Conservation (phyloP, 768 basidiomycete genomes). For the Strobilomyces confusus region DNA sequence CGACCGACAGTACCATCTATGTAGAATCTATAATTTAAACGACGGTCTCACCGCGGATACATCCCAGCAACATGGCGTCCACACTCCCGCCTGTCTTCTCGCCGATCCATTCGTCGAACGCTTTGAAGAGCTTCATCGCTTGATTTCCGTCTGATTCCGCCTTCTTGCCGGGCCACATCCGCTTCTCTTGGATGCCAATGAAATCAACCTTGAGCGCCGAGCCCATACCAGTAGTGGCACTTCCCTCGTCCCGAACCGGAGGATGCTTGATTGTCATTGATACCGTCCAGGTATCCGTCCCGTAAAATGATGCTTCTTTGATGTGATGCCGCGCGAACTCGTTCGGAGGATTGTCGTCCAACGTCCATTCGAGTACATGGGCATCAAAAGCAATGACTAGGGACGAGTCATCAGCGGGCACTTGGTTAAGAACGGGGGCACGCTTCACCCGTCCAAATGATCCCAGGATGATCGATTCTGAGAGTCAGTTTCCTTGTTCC, state of each 20-base stretch:
- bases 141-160: constrained; percentile 45
- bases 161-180: constrained; percentile 78
- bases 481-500: constrained; percentile 69
- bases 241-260: background rate
- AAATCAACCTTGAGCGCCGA: constrained; percentile 59
- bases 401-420: background rate
- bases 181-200: constrained; percentile 76
- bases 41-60: constrained; percentile 56
- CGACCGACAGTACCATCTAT: background rate
- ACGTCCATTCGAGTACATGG: constrained; percentile 79
- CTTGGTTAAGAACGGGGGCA: background rate
- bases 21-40: constrained; percentile 28
- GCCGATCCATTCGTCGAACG: constrained; percentile 73
- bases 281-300: constrained; percentile 66
- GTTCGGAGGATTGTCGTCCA: constrained; percentile 74
- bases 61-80: constrained; percentile 66
- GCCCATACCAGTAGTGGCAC: background rate
- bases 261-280: constrained; percentile 65
- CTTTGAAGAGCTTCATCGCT: constrained; percentile 70
- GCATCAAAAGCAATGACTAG: constrained; percentile 87
- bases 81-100: constrained; percentile 58
- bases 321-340: constrained; percentile 81
- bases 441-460: constrained; percentile 78
- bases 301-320: constrained; percentile 88
- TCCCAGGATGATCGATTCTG: constrained; percentile 67